Evolutionary conservation across 2,329 filamentous ascomycete genomes (phyloP).

Genomic region (Ophiostoma montium): DNA sequence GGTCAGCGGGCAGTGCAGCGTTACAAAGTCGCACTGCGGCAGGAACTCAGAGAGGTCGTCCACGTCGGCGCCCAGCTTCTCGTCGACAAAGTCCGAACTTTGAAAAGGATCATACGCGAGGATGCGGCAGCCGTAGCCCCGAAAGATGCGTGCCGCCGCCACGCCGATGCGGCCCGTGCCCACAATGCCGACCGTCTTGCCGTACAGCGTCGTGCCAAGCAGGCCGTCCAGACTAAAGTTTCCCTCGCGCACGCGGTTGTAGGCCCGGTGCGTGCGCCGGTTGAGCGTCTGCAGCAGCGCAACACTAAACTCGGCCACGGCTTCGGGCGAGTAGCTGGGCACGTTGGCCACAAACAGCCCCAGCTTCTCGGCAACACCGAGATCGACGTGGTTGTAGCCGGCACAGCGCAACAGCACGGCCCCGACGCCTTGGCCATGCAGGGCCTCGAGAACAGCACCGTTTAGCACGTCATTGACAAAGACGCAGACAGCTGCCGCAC

Average conservation of each 20-base stretch:
- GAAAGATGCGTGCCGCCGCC: conserved; percentile 45
- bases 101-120: conserved; percentile 47
- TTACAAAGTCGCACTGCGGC: conserved; percentile 43
- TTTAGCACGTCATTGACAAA: conserved; percentile 53
- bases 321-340: conserved; percentile 54
- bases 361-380: conserved; percentile 36
- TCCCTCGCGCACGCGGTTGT: conserved; percentile 53
- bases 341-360: conserved; percentile 51
- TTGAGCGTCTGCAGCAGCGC: conserved; percentile 53
- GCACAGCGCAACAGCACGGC: conserved; percentile 53
- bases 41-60: conserved; percentile 40
- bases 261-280: conserved; percentile 52
- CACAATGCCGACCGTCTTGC: conserved; percentile 52
- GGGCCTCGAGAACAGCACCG: conserved; percentile 33
- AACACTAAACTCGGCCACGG: conserved; percentile 57
- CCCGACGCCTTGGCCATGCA: conserved; percentile 35
- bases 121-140: conserved; percentile 49
- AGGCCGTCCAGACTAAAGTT: conserved; percentile 54
- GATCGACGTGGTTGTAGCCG: conserved; percentile 54
- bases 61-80: conserved; percentile 33
- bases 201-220: conserved; percentile 45
- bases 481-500: conserved; percentile 45
- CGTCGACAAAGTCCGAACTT: conserved; percentile 29
- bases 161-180: conserved; percentile 53
- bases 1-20: conserved; percentile 51